Base-by-base conservation (phyloP, 2,329 filamentous ascomycete species). In the Colletotrichum gloeosporioides region DNA sequence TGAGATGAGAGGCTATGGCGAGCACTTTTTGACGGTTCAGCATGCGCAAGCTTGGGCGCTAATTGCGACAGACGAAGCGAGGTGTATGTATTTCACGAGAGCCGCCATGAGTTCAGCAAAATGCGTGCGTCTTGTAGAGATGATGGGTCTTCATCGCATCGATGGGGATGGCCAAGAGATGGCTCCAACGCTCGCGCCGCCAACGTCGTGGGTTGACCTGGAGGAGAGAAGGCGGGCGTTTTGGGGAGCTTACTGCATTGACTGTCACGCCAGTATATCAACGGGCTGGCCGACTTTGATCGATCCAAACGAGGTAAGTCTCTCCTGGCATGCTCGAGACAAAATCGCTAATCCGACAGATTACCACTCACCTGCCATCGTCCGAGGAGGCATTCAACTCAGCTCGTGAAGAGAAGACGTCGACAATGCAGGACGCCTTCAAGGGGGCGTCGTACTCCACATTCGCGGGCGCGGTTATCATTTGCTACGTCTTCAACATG, bases 241-340 rank as follows among this genome's bases (percentile, higher is more conserved):
- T 80, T 98, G 96, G 96, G 91, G 93, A 78, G 90, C 93, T 1
- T 98, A 96, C 81, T 94, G 93, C 79, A 90, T 95, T 57, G 96
- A 98, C 83, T 91, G 95, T 31, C 98, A 98, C 84, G 93, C 95
- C 4, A 95, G 94, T 80, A 95, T 98, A 68, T 95, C 95, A 15
- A 98, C 96, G 6, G 96, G 96, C 4, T 98, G 96, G 96, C 95
- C 96, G 0, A 93, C 95, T 87, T 87, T 93, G 31, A 92, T 98
- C 57, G 93, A 98, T 78, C 90, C 95, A 74, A 88, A 88, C 81
- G 95, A 98, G 78, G 90, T 74, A 69, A 22, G 34, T 22, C 18
- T 53, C 3, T 29, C 10, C 15, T 59, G 15, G 6, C 13, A 29
- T 10, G 15, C 9, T 4, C 15, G 18, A 59, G 29, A 6, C 32